Percentiles rank a stretch among this genome's conserved stretches.
phyloP scores from a whole-genome alignment of 176 grass and related monocot species.

The Cenchrus purpureus region DNA sequence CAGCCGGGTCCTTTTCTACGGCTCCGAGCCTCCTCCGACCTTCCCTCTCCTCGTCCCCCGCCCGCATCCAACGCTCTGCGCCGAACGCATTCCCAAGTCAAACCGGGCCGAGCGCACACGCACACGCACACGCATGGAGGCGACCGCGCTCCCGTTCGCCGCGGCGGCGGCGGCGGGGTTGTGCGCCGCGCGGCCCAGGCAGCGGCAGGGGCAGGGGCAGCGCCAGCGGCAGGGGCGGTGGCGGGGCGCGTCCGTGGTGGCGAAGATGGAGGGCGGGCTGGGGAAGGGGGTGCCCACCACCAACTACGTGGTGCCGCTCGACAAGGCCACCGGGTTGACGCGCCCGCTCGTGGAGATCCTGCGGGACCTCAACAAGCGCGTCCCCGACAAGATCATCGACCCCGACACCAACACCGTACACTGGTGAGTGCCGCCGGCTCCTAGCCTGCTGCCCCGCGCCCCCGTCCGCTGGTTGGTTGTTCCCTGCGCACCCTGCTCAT shows the following conservation, averaged over 20 bases:
- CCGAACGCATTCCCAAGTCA: slow-evolving; percentile 6
- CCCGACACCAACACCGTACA: slow-evolving; percentile 64
- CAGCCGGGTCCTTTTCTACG: slow-evolving; percentile 18
- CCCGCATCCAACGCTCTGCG: not conserved
- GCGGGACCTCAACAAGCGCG: slow-evolving; percentile 96
- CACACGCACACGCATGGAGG: slow-evolving; percentile 1
- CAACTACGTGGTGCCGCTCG: slow-evolving; percentile 96
- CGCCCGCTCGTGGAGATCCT: slow-evolving; percentile 97
- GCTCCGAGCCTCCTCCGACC: not conserved
- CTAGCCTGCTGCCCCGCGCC: too few relatives aligned
- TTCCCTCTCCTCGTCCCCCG: not conserved
- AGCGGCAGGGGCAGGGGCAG: not conserved
- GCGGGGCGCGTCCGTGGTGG: slow-evolving; percentile 31
- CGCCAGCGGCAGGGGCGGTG: not conserved
- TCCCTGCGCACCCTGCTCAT: too few relatives aligned
- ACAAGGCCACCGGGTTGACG: slow-evolving; percentile 69
- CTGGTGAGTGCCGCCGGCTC: slow-evolving; percentile 47
- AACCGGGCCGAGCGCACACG: not conserved
- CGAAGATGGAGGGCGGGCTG: slow-evolving; percentile 54
- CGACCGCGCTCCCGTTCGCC: slow-evolving; percentile 24
- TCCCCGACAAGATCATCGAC: slow-evolving; percentile 96
- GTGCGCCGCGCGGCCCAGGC: not conserved
- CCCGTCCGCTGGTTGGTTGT: not conserved
- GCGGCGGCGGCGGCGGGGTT: not conserved
- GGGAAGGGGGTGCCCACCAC: slow-evolving; percentile 72